Conservation (phyloP, 2,329 filamentous ascomycete genomes). For the Ceratocystiopsis brevicomis region DNA sequence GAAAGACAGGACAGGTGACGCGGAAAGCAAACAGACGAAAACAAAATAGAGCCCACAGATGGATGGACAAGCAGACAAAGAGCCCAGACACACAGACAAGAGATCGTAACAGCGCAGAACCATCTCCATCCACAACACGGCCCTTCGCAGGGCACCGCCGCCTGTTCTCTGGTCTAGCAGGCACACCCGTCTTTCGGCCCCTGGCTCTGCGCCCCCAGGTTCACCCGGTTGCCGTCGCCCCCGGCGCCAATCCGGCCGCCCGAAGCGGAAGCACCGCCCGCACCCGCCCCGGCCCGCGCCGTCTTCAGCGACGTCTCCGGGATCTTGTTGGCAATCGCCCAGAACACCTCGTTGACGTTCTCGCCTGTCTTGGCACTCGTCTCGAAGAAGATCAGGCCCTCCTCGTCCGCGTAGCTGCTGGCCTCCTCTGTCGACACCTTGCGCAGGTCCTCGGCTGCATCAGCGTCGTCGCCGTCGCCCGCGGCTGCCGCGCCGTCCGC, state of each 20-base stretch:
- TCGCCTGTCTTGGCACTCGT: conserved; percentile 92
- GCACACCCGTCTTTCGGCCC: conserved; percentile 83
- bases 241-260: conserved; percentile 28
- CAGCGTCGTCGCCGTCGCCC: conserved; percentile 41
- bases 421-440: conserved; percentile 86
- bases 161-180: conserved; percentile 32
- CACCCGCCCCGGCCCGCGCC: conserved; percentile 39
- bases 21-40: background rate
- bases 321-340: conserved; percentile 93
- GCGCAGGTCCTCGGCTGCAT: conserved; percentile 65
- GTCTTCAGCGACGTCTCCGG: conserved; percentile 93
- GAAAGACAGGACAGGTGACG: too few relatives aligned
- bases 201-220: conserved; percentile 54
- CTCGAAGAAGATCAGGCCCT: conserved; percentile 88
- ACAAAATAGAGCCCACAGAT: background rate
- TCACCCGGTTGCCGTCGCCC: conserved; percentile 58
- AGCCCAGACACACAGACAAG: background rate
- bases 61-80: background rate
- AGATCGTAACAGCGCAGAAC: background rate
- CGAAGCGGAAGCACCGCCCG: conserved; percentile 36
- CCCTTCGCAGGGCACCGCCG: too few relatives aligned
- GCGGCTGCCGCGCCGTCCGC: conserved; percentile 19
- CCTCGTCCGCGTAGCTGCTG: conserved; percentile 84
- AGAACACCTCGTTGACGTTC: conserved; percentile 92
- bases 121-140: background rate